These are phyloP conservation scores for Mentha longifolia DNA, from an alignment of 257 asterid genomes.

Conservation along the genomic window DNA sequence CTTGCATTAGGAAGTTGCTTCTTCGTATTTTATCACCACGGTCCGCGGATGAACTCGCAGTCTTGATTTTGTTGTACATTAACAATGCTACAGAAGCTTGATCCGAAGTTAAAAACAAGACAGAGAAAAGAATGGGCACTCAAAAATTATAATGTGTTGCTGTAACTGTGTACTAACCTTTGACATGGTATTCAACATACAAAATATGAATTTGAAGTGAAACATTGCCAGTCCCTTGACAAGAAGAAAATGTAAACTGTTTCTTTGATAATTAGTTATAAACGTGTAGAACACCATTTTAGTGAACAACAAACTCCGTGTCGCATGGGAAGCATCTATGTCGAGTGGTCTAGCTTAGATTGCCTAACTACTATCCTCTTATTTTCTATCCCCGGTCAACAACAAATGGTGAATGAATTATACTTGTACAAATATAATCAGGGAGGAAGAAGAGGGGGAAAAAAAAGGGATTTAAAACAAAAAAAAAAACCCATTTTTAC, in stretches of 20 bases:
- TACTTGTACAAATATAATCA: conserved; percentile 24
- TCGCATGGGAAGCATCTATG: conserved; percentile 19
- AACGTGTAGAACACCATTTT: conserved; percentile 17
- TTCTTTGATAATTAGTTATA: conserved; percentile 26
- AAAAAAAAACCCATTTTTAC: conserved; percentile 20
- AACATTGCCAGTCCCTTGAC: too few relatives aligned
- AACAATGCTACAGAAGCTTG: not conserved
- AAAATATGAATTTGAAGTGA: not conserved
- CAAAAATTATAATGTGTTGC: not conserved
- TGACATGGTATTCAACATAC: not conserved
- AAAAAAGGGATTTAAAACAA: not conserved
- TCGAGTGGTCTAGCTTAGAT: not conserved
- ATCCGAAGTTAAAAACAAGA: not conserved
- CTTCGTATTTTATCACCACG: not conserved
- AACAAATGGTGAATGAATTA: conserved; percentile 23
- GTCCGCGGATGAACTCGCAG: not conserved
- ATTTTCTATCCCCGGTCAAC: conserved; percentile 32
- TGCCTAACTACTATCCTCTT: conserved; percentile 27
- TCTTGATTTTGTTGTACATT: not conserved
- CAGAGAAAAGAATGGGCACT: not conserved
- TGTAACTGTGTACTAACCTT: not conserved
- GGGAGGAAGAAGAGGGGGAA: not conserved
- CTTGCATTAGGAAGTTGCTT: not conserved
- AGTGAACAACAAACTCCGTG: conserved; percentile 27
- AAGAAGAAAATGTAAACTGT: not conserved